These are phyloP conservation scores for Crassisporium funariophilum DNA, from an alignment of 768 basidiomycete genomes.

Conservation along the genomic window DNA sequence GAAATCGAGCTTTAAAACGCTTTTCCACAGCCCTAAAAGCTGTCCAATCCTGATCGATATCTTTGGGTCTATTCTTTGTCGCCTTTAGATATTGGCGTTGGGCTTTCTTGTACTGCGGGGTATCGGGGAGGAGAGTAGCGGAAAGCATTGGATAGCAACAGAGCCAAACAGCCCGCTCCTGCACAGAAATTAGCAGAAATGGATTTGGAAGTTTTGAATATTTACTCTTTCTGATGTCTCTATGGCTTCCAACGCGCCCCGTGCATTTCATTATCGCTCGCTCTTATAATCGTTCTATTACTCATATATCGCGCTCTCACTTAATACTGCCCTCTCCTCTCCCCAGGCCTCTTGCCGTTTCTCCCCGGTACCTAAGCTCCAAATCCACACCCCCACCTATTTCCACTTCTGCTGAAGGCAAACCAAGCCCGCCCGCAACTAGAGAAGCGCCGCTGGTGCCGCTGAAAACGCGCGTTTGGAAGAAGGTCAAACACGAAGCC, in stretches of 20 bases:
- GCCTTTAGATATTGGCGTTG: constrained; percentile 60
- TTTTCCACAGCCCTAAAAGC: constrained; percentile 81
- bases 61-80: constrained; percentile 51
- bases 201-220: neutral
- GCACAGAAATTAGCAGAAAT: neutral
- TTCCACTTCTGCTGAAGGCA: constrained; percentile 40
- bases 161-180: constrained; percentile 29
- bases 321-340: constrained; percentile 21
- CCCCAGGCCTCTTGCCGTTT: constrained; percentile 21
- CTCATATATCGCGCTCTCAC: constrained; percentile 27
- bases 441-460: constrained; percentile 44
- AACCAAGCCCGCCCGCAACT: constrained; percentile 50
- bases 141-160: constrained; percentile 34
- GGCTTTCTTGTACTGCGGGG: constrained; percentile 60
- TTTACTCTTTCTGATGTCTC: constrained; percentile 52
- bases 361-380: constrained; percentile 35
- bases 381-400: constrained; percentile 16
- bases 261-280: constrained; percentile 45
- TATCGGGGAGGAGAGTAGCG: constrained; percentile 45
- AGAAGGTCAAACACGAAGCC: constrained; percentile 93
- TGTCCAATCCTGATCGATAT: constrained; percentile 61
- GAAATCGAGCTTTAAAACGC: constrained; percentile 76
- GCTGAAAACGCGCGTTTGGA: constrained; percentile 74
- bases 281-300: constrained; percentile 32
- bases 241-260: constrained; percentile 71